phyloP scores from a whole-genome alignment of 2,329 filamentous ascomycete species.

The Fusarium annulatum region DNA sequence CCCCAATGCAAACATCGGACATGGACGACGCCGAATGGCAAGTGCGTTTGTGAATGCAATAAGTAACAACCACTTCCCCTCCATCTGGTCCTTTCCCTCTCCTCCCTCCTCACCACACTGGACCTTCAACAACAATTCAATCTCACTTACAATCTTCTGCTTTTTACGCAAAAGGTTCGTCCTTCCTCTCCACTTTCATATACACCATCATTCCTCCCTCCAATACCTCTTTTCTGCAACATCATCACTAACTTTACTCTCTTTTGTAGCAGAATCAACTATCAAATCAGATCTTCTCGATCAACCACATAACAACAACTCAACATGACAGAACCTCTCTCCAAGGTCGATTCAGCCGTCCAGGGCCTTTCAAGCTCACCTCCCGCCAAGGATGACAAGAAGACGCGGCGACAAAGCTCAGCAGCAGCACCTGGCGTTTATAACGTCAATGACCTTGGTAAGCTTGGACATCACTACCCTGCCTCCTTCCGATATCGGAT shows the following conservation, averaged over 20 bases:
- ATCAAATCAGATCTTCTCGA: constrained; percentile 36
- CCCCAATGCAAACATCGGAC: constrained; percentile 18
- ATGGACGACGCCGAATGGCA: constrained; percentile 32
- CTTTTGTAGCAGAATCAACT: constrained; percentile 26
- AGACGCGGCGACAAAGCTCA: constrained; percentile 79
- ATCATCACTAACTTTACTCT: constrained; percentile 18
- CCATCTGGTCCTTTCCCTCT: constrained; percentile 37
- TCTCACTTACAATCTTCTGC: constrained; percentile 38
- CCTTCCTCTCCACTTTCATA: neutral
- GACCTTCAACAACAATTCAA: constrained; percentile 34
- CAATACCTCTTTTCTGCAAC: neutral
- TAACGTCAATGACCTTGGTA: constrained; percentile 89
- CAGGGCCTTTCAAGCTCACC: constrained; percentile 79
- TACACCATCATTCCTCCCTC: neutral
- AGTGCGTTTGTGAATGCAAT: constrained; percentile 42
- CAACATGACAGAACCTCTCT: constrained; percentile 67
- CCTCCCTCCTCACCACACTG: constrained; percentile 43
- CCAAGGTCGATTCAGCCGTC: constrained; percentile 92
- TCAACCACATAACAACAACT: constrained; percentile 36
- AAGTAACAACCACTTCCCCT: constrained; percentile 52
- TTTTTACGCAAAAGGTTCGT: constrained; percentile 42
- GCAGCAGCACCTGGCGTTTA: constrained; percentile 71
- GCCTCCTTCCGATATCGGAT: constrained; percentile 23
- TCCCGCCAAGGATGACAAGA: constrained; percentile 66
- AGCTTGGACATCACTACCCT: constrained; percentile 48